These are phyloP conservation scores for Nepenthes alata DNA, from an alignment of 179 eudicot genomes.

Conservation along the genomic window DNA sequence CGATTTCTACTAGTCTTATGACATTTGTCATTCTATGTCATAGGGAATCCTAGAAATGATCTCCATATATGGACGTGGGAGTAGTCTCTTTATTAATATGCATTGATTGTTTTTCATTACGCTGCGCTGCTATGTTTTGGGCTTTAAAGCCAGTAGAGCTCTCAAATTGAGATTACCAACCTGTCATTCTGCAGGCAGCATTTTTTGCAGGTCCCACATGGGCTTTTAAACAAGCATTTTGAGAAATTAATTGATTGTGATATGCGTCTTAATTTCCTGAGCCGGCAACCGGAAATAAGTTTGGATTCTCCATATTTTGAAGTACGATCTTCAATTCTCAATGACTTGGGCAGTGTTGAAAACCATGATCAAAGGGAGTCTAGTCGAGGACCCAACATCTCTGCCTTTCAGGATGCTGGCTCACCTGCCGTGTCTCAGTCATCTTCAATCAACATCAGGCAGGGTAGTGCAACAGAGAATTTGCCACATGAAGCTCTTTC, in stretches of 20 bases:
- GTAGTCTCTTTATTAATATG: too few species aligned
- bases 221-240: conserved; percentile 40
- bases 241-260: conserved; percentile 44
- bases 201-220: conserved; percentile 31
- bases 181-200: conserved; percentile 31
- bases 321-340: conserved; percentile 16
- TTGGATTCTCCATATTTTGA: conserved; percentile 34
- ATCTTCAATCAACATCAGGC: conserved; percentile 23
- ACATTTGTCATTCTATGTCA: too few species aligned
- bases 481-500: conserved; percentile 27
- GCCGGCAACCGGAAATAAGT: conserved; percentile 29
- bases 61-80: too few species aligned
- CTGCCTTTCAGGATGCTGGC: conserved; percentile 22
- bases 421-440: conserved; percentile 26
- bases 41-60: too few species aligned
- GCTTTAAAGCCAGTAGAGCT: too few species aligned
- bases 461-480: conserved; percentile 15
- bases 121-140: too few species aligned
- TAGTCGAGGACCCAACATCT: conserved; percentile 13
- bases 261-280: conserved; percentile 32
- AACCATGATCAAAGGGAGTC: conserved; percentile 17
- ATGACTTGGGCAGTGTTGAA: conserved; percentile 11
- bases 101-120: too few species aligned
- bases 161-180: background rate
- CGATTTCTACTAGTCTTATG: too few species aligned